Evolutionary conservation across 495 filamentous ascomycete genomes (phyloP).

Genomic region (Podospora sp.): DNA sequence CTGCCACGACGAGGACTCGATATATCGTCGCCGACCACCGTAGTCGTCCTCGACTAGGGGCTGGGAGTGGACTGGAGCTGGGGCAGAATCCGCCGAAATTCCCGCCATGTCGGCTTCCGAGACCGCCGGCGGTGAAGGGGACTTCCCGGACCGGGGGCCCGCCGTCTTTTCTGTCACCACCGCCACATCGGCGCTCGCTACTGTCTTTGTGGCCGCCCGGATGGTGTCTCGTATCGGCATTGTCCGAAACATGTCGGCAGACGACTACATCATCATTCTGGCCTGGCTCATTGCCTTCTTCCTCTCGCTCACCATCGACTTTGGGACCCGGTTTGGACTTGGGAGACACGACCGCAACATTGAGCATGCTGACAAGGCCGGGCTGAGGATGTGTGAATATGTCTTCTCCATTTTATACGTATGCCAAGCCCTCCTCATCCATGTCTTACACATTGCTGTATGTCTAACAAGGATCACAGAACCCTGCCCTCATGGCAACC

Average conservation of each 20-base stretch:
- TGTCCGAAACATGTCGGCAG: conserved; percentile 65
- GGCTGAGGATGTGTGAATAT: conserved; percentile 72
- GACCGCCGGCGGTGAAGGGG: background rate
- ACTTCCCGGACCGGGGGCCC: conserved; percentile 59
- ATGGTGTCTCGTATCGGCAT: conserved; percentile 73
- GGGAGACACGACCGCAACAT: conserved; percentile 76
- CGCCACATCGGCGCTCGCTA: conserved; percentile 65
- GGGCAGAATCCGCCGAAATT: background rate
- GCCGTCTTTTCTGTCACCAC: conserved; percentile 76
- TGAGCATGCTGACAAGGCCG: conserved; percentile 41
- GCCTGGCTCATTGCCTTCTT: conserved; percentile 85
- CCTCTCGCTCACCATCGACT: conserved; percentile 75
- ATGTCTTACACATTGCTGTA: background rate
- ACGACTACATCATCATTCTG: conserved; percentile 83
- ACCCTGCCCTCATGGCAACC: conserved; percentile 82
- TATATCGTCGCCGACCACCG: conserved; percentile 1
- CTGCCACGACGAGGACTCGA: conserved; percentile 4
- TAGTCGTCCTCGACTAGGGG: conserved; percentile 12
- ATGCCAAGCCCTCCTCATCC: conserved; percentile 37
- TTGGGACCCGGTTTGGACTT: conserved; percentile 69
- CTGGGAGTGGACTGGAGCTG: too few relatives aligned
- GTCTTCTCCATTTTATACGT: conserved; percentile 83
- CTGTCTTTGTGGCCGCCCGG: conserved; percentile 71
- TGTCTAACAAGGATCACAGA: conserved; percentile 51
- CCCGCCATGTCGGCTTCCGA: conserved; percentile 18